phyloP scores from a whole-genome alignment of 2,329 filamentous ascomycete genomes.

The Pseudocercospora fuligena region DNA sequence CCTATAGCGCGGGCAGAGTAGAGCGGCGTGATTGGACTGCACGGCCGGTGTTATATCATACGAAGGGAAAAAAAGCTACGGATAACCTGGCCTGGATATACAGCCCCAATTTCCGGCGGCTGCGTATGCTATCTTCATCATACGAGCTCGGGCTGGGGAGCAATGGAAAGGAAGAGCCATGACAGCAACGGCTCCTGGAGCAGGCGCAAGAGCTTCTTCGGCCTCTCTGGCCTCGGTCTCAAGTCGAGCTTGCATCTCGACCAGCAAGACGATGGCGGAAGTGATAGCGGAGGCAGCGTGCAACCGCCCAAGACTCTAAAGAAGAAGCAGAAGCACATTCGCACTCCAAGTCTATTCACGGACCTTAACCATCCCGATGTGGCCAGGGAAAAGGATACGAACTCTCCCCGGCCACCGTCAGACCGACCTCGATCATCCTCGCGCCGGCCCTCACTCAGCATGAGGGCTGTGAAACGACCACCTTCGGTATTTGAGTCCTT shows the following conservation, averaged over 20 bases:
- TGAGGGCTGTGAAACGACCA: slow-evolving; percentile 43
- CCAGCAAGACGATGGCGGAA: slow-evolving; percentile 21
- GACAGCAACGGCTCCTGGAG: slow-evolving; percentile 34
- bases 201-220: slow-evolving; percentile 41
- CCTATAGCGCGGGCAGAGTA: not conserved
- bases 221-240: slow-evolving; percentile 39
- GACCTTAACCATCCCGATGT: slow-evolving; percentile 33
- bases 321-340: slow-evolving; percentile 35
- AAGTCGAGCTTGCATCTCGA: slow-evolving; percentile 30
- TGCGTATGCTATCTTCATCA: not conserved
- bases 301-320: slow-evolving; percentile 25
- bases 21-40: slow-evolving; percentile 2
- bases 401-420: slow-evolving; percentile 25
- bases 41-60: not conserved
- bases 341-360: slow-evolving; percentile 28
- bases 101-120: not conserved
- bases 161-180: slow-evolving; percentile 33
- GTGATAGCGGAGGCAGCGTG: slow-evolving; percentile 15
- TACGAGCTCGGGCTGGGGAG: slow-evolving; percentile 11
- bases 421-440: slow-evolving; percentile 30
- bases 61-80: not conserved
- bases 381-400: slow-evolving; percentile 27
- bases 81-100: not conserved
- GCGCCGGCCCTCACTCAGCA: slow-evolving; percentile 37
- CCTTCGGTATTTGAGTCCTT: slow-evolving; percentile 64